Conservation (phyloP, 1,284 basidiomycete species). For the Sanghuangporus weigelae region DNA sequence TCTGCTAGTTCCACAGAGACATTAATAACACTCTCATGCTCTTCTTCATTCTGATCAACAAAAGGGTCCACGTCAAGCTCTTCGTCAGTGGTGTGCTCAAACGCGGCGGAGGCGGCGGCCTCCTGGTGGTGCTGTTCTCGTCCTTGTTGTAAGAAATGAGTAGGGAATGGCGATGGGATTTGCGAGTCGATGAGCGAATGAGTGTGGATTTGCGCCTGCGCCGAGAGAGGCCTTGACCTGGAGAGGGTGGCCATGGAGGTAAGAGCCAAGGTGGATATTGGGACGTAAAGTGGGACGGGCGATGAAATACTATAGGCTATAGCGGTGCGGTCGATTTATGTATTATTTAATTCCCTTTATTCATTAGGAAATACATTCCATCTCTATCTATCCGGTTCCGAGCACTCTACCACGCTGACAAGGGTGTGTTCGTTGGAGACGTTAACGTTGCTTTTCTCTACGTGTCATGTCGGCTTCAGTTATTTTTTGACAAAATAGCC, state of each 20-base stretch:
- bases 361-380: not conserved
- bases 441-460: not conserved
- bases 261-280: not conserved
- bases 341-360: not conserved
- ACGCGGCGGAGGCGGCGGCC: not conserved
- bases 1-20: not conserved
- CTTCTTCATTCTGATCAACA: constrained; percentile 8
- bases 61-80: constrained; percentile 10
- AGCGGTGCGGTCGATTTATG: not conserved
- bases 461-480: not conserved
- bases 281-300: not conserved
- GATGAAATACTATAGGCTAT: not conserved
- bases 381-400: no score
- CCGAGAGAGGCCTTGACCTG: not conserved
- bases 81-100: constrained; percentile 12
- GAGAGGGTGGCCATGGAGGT: constrained; percentile 20
- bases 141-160: constrained; percentile 15
- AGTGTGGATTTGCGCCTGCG: not conserved
- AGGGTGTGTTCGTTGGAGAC: not conserved
- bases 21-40: not conserved
- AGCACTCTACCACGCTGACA: not conserved
- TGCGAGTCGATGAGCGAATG: constrained; percentile 23
- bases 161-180: constrained; percentile 27
- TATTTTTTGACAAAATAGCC: not conserved
- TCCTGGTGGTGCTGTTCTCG: constrained; percentile 1